phyloP scores from a whole-genome alignment of 176 grass and related monocot species.

The Areca catechu region DNA sequence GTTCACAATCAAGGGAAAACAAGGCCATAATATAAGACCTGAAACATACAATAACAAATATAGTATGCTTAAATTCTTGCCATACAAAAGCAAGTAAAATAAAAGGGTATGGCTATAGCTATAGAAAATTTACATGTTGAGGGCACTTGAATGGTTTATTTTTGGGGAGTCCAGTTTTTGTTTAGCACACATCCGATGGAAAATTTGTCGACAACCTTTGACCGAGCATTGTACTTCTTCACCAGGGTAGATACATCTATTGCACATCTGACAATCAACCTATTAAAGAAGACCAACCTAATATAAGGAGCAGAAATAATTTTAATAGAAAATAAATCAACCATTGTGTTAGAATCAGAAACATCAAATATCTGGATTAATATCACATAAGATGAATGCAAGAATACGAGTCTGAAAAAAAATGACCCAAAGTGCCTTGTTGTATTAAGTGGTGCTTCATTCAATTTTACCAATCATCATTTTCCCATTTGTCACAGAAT shows the following conservation, averaged over 20 bases:
- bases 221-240: conserved; percentile 62
- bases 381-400: neutral
- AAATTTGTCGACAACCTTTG: conserved; percentile 36
- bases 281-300: conserved; percentile 32
- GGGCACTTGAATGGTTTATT: conserved; percentile 55
- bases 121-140: conserved; percentile 61
- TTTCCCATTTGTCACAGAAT: no score
- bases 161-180: conserved; percentile 24
- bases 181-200: conserved; percentile 45
- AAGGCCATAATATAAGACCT: neutral
- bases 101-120: neutral
- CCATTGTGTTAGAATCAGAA: neutral
- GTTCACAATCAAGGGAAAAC: no score
- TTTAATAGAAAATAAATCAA: conserved; percentile 6
- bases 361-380: neutral
- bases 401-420: no score
- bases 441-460: no score
- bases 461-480: no score
- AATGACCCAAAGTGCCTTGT: no score
- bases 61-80: conserved; percentile 1
- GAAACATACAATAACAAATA: conserved; percentile 1
- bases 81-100: conserved; percentile 16
- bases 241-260: conserved; percentile 44
- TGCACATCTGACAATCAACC: conserved; percentile 68
- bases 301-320: conserved; percentile 14